Percentiles rank a stretch among this genome's conserved stretches.
Evolutionary conservation across 169 alveolate genomes (phyloP).

Genomic region (Plasmodium sp.): DNA sequence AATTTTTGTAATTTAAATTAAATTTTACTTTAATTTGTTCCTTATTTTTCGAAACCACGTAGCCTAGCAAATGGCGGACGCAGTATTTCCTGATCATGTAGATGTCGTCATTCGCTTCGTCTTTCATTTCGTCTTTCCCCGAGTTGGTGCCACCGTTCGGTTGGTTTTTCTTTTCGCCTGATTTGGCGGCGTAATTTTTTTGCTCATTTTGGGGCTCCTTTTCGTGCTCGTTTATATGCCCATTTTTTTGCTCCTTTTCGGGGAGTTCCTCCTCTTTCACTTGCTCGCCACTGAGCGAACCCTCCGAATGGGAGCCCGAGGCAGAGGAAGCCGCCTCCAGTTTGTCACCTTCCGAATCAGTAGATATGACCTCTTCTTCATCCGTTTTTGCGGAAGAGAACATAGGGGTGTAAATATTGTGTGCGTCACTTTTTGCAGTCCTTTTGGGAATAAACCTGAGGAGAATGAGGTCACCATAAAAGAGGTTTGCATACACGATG

Average conservation of each 20-base stretch:
- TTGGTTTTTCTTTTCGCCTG: neutral
- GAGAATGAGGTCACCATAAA: conserved; percentile 51
- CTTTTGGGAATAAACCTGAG: conserved; percentile 52
- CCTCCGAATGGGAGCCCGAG: neutral
- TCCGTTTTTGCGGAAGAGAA: neutral
- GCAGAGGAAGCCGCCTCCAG: neutral
- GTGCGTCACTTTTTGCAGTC: conserved; percentile 35
- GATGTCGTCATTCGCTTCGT: conserved; percentile 28
- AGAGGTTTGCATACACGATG: conserved; percentile 3
- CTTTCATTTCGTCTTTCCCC: neutral
- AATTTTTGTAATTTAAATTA: conserved; percentile 39
- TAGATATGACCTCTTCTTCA: neutral
- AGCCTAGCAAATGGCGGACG: conserved; percentile 72
- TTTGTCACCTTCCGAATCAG: conserved; percentile 11
- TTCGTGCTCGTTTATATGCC: too few species aligned
- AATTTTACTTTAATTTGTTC: conserved; percentile 51
- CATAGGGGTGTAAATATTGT: neutral
- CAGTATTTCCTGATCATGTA: conserved; percentile 71
- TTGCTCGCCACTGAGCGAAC: neutral
- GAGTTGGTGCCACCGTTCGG: neutral
- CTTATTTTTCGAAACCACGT: conserved; percentile 16
- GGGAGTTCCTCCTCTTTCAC: neutral
- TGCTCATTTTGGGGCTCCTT: too few species aligned
- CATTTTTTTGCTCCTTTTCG: too few species aligned
- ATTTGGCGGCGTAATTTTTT: too few species aligned